Evolutionary conservation across 1,139 yeast species (phyloP).

Genomic region (Schwanniomyces etchellsii): DNA sequence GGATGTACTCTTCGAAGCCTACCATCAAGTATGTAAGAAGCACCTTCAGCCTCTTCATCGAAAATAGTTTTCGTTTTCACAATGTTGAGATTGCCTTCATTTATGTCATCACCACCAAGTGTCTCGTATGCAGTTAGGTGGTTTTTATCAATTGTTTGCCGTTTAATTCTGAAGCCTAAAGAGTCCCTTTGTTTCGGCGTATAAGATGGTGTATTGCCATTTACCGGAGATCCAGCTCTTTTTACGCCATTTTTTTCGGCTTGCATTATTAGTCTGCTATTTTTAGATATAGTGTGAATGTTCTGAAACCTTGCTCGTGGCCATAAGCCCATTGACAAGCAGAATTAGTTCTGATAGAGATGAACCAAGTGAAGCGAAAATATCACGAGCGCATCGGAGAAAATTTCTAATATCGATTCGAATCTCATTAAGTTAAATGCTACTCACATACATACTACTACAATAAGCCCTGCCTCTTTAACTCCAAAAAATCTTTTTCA

Average conservation of each 20-base stretch:
- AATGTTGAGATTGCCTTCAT: constrained; percentile 17
- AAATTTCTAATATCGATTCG: too few relatives aligned
- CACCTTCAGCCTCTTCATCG: constrained; percentile 52
- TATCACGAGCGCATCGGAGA: too few relatives aligned
- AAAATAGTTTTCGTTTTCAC: constrained; percentile 38
- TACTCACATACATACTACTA: constrained; percentile 6
- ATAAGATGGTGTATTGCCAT: constrained; percentile 4
- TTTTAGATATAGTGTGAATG: too few relatives aligned
- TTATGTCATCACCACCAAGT: constrained; percentile 28
- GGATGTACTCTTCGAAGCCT: constrained; percentile 72
- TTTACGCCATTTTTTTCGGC: too few relatives aligned
- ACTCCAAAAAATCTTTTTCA: constrained; percentile 71
- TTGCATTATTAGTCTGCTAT: too few relatives aligned
- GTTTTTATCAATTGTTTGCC: constrained; percentile 40
- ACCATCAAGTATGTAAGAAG: constrained; percentile 49
- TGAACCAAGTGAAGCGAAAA: too few relatives aligned
- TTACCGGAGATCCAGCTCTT: constrained; percentile 17
- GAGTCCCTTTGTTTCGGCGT: constrained; percentile 32
- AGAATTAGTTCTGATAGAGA: too few relatives aligned
- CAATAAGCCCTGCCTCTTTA: constrained; percentile 77
- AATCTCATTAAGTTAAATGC: too few relatives aligned
- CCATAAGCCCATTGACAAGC: too few relatives aligned
- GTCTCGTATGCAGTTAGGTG: constrained; percentile 36
- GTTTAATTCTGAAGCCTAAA: constrained; percentile 44
- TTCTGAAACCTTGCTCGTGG: too few relatives aligned